phyloP scores from a whole-genome alignment of 2,329 filamentous ascomycete species.

The Penicillium sp. region DNA sequence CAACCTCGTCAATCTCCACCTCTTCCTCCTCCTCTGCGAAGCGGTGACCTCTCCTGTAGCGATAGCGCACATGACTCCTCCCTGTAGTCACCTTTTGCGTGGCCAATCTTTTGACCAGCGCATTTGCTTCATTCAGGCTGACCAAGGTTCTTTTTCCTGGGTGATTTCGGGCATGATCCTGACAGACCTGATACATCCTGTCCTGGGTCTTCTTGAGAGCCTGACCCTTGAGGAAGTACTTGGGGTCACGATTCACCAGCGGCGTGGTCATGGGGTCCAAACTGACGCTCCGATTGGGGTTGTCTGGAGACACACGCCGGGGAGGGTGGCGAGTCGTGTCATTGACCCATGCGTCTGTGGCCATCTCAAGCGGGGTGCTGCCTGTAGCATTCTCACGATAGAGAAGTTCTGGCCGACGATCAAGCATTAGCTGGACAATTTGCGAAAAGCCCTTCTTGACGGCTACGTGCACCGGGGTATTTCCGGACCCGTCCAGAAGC shows the following conservation, averaged over 20 bases:
- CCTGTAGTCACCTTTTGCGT: conserved; percentile 4
- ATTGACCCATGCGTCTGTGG: conserved; percentile 28
- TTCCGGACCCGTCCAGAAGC: conserved; percentile 44
- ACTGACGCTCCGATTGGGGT: neutral
- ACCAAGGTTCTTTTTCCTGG: conserved; percentile 53
- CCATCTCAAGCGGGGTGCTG: conserved; percentile 64
- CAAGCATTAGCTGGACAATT: conserved; percentile 54
- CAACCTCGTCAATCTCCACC: conserved; percentile 16
- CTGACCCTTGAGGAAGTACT: conserved; percentile 10
- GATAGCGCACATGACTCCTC: neutral
- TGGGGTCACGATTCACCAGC: neutral
- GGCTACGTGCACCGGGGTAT: conserved; percentile 42
- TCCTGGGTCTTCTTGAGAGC: conserved; percentile 6
- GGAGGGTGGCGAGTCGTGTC: conserved; percentile 20
- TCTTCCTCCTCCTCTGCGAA: neutral
- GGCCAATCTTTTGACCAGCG: conserved; percentile 55
- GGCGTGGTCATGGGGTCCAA: neutral
- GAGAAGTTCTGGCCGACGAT: conserved; percentile 58
- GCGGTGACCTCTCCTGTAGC: neutral
- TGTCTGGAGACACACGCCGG: neutral
- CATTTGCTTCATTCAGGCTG: conserved; percentile 59
- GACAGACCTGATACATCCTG: conserved; percentile 39
- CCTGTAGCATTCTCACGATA: conserved; percentile 74
- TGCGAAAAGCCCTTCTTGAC: conserved; percentile 51
- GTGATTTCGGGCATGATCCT: conserved; percentile 23